Conservation (phyloP, 768 basidiomycete species). For the Fomitopsis pulvina region DNA sequence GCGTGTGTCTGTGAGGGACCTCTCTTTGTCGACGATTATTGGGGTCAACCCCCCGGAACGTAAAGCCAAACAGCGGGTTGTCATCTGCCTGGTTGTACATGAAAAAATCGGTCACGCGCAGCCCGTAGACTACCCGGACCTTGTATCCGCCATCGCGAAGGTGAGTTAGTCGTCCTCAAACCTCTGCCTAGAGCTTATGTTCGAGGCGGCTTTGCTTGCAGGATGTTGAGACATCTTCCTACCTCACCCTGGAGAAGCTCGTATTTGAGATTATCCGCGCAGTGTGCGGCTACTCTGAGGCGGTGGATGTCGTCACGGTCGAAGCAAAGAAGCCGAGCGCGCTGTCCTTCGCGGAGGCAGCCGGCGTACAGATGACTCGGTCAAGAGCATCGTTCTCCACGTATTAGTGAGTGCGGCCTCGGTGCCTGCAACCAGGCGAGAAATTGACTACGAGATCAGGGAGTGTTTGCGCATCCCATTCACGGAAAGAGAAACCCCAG, state of each 20-base stretch:
- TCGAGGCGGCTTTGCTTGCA: conserved; percentile 17
- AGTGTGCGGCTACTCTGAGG: conserved; percentile 27
- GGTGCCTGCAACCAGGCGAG: no score
- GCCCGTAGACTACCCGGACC: conserved; percentile 31
- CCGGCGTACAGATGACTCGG: conserved; percentile 57
- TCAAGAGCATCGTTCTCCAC: conserved; percentile 2
- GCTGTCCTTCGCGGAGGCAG: conserved; percentile 56
- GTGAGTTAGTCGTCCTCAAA: conserved; percentile 9
- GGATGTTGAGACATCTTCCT: conserved; percentile 43
- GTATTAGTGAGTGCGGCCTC: no score
- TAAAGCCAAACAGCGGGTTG: conserved; percentile 53
- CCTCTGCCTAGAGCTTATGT: background rate
- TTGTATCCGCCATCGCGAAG: conserved; percentile 28
- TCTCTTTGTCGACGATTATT: conserved; percentile 41
- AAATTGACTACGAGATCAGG: no score
- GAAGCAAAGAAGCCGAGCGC: conserved; percentile 67
- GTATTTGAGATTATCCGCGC: conserved; percentile 38
- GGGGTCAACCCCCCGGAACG: conserved; percentile 70
- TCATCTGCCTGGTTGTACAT: conserved; percentile 43
- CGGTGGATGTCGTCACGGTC: conserved; percentile 38
- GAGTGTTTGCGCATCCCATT: no score
- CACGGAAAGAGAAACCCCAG: no score
- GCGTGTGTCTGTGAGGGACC: conserved; percentile 36
- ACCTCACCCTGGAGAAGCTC: conserved; percentile 58
- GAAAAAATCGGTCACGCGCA: conserved; percentile 22